Base-by-base conservation (phyloP, 75 land plant species). In the Isoetes taiwanensis region DNA sequence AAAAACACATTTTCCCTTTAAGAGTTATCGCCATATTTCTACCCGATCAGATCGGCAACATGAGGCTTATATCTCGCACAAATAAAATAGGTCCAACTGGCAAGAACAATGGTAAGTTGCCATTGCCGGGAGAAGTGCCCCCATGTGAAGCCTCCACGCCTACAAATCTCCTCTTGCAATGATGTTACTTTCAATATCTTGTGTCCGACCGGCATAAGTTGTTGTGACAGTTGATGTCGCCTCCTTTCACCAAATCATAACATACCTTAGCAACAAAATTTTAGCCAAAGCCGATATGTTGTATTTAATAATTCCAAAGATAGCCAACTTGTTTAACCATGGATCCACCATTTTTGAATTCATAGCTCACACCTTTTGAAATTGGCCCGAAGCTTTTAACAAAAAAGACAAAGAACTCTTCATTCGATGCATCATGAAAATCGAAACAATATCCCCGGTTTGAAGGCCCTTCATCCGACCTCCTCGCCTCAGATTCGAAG, bases 81-180 rank as follows among this genome's bases (percentile, higher is more conserved):
- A 94, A 85, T 14, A 94, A 65, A 2, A 94, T 59, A 14, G 96
- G 99, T 30, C 96, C 96, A 50, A 84, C 72, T 35, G 88, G 43
- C 32, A 94, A 77, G 57, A 89, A 85, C 1, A 80, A 71, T 14
- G 96, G 85, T 35, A 84, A 67, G 63, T 41, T 62, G 20, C 71
- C 74, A 68, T 59, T 76, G 39, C 82, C 73, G n/a, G n/a, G n/a
- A 1, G 80, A 75, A 11, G 69, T 23, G 39, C 86, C 73, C 14
- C 86, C 90, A 71, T 76, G 76, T 26, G 99, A 84, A 38, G 86
- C 96, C 66, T 94, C 99, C 43, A 71, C 80, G 32, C 99, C 99
- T 96, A 94, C 34, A 85, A 61, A 41, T 94, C 96, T 35, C 99
- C 90, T 34, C 80, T 72, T 26, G 99, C 96, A 55, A 74, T 68